Conservation (phyloP, 2,329 filamentous ascomycete species). For the Sarocladiaceae sp. region DNA sequence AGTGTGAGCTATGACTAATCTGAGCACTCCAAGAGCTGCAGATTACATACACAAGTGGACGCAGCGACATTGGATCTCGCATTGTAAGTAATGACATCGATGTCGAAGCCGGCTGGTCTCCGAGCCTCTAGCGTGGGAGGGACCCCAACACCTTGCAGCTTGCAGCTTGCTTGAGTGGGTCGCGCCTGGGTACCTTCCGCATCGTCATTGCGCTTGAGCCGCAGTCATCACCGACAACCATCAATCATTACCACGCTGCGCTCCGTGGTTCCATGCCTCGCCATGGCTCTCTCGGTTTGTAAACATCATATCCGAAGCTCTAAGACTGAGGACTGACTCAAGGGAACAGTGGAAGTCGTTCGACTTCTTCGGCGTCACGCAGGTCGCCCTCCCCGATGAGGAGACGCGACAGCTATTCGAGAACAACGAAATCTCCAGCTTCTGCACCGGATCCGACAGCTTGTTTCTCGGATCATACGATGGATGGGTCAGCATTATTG, state of each 20-base stretch:
- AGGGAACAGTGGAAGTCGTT: slow-evolving; percentile 87
- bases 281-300: slow-evolving; percentile 21
- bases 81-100: too few relatives aligned
- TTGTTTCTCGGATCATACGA: slow-evolving; percentile 84
- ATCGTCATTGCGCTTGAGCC: slow-evolving; percentile 12
- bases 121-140: too few relatives aligned
- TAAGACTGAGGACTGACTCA: not conserved
- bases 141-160: not conserved
- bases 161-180: not conserved
- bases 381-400: slow-evolving; percentile 74
- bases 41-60: too few relatives aligned
- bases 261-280: slow-evolving; percentile 13
- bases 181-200: not conserved
- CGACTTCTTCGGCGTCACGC: slow-evolving; percentile 96
- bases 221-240: not conserved
- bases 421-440: slow-evolving; percentile 75
- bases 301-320: not conserved
- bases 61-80: too few relatives aligned
- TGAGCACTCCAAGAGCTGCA: too few relatives aligned
- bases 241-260: not conserved
- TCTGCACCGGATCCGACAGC: slow-evolving; percentile 83
- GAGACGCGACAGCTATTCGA: slow-evolving; percentile 77
- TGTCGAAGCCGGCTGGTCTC: too few relatives aligned
- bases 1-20: too few relatives aligned
- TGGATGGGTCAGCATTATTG: slow-evolving; percentile 84